Evolutionary conservation across 1,284 basidiomycete genomes (phyloP).

Genomic region (Rhodotorula sp.): DNA sequence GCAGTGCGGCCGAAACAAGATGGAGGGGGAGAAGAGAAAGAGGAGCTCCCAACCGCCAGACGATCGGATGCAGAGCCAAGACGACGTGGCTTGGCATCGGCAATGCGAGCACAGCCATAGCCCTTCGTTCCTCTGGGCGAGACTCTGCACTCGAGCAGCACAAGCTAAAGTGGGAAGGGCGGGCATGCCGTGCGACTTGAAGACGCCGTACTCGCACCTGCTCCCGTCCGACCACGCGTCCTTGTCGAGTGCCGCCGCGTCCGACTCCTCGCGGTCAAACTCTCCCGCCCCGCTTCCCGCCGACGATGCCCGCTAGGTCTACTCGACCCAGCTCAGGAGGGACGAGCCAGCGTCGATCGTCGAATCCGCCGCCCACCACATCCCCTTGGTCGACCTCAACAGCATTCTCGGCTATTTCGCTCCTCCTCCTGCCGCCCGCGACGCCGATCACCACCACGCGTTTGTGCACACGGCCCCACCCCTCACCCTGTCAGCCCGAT

Average conservation of each 20-base stretch:
- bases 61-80: too few species aligned
- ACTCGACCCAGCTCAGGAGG: slow-evolving; percentile 26
- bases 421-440: too few species aligned
- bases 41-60: too few species aligned
- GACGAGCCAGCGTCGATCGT: slow-evolving; percentile 33
- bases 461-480: slow-evolving; percentile 37
- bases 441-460: slow-evolving; percentile 22
- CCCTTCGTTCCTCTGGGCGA: too few species aligned
- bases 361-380: slow-evolving; percentile 15
- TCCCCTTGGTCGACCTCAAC: slow-evolving; percentile 14
- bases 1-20: too few species aligned
- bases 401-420: slow-evolving; percentile 16
- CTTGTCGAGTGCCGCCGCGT: not conserved
- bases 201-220: slow-evolving; percentile 28
- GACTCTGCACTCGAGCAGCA: too few species aligned
- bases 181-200: slow-evolving; percentile 14
- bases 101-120: too few species aligned
- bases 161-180: too few species aligned
- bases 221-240: not conserved
- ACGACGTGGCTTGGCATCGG: too few species aligned
- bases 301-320: slow-evolving; percentile 25
- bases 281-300: slow-evolving; percentile 9
- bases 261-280: slow-evolving; percentile 7
- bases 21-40: too few species aligned
- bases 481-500: slow-evolving; percentile 35